Evolutionary conservation across 352 stramenopile genomes (phyloP).

Genomic region (Globisporangium spinosum): DNA sequence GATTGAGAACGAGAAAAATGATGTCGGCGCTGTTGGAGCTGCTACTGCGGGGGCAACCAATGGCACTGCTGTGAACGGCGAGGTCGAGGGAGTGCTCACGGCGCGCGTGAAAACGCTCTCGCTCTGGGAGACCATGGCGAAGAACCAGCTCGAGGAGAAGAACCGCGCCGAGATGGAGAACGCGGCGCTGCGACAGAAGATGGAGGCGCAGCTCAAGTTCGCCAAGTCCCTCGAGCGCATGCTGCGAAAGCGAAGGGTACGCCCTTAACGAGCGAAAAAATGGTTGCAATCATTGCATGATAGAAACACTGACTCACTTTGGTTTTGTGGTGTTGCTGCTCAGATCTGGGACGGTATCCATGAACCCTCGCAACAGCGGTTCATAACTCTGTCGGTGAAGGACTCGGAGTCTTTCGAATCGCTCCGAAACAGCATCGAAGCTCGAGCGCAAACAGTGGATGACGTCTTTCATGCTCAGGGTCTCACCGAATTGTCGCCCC

Average conservation of each 20-base stretch:
- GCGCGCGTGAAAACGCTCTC: background rate
- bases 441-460: background rate
- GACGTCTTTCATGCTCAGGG: background rate
- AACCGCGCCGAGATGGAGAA: slow-evolving; percentile 12
- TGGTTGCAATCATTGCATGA: too few relatives aligned
- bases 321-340: background rate
- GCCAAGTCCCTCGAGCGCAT: slow-evolving; percentile 12
- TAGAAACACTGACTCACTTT: background rate
- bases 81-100: background rate
- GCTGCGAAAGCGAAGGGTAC: slow-evolving; percentile 12
- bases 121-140: slow-evolving; percentile 8
- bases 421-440: background rate
- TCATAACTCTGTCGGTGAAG: background rate
- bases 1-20: background rate
- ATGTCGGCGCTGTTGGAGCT: background rate
- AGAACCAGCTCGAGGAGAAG: slow-evolving; percentile 15
- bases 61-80: background rate
- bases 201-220: slow-evolving; percentile 16
- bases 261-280: too few relatives aligned
- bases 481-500: background rate
- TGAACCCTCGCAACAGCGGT: background rate
- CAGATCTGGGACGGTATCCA: slow-evolving; percentile 11
- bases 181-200: background rate
- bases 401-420: slow-evolving; percentile 8
- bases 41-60: background rate